These are phyloP conservation scores for Byssoonygena ceratinophila DNA, from an alignment of 2,329 filamentous ascomycete genomes.

Conservation along the genomic window DNA sequence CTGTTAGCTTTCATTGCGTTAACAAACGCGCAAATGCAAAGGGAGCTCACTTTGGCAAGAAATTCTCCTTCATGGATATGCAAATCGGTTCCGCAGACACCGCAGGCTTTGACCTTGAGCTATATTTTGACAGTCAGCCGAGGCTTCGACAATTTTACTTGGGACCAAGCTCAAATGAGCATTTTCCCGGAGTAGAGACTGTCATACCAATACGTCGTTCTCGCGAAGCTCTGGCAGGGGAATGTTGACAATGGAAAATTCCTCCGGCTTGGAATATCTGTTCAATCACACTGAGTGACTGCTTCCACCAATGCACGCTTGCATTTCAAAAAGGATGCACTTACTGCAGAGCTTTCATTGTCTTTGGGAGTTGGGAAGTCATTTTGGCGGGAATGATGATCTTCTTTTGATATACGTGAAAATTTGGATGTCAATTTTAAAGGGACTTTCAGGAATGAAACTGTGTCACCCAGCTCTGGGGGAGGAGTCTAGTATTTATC, in stretches of 20 bases:
- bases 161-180: background rate
- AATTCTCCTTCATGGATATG: conserved; percentile 57
- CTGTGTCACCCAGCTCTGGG: background rate
- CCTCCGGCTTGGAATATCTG: conserved; percentile 52
- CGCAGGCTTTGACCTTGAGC: conserved; percentile 58
- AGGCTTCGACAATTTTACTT: background rate
- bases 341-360: conserved; percentile 54
- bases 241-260: conserved; percentile 51
- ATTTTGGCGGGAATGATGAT: conserved; percentile 21
- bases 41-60: conserved; percentile 39
- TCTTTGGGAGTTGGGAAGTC: conserved; percentile 37
- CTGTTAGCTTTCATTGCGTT: conserved; percentile 1
- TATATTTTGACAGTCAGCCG: conserved; percentile 24
- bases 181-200: background rate
- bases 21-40: background rate
- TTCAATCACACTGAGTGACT: background rate
- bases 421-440: background rate
- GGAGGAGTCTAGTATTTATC: conserved; percentile 2
- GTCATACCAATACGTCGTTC: conserved; percentile 47
- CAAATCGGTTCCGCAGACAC: conserved; percentile 50
- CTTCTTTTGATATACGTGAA: background rate
- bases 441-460: background rate
- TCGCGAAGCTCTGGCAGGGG: conserved; percentile 52
- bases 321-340: conserved; percentile 18
- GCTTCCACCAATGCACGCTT: background rate